These are phyloP conservation scores for Lepidium campestre DNA, from an alignment of 441 rosid genomes.

Conservation along the genomic window DNA sequence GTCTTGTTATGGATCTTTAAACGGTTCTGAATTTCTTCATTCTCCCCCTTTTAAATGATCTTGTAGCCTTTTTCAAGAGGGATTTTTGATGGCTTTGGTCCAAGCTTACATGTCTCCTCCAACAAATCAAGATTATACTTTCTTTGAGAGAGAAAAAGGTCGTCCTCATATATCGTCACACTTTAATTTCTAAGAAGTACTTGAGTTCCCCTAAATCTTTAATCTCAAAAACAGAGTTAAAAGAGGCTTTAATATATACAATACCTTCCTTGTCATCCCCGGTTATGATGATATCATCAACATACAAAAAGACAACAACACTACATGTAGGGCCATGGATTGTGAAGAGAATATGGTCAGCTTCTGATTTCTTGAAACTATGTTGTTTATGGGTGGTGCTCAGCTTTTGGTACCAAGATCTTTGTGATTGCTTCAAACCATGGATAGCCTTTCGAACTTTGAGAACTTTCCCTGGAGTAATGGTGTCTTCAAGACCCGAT, in stretches of 20 bases:
- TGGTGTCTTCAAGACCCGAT: not conserved
- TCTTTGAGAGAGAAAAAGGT: not conserved
- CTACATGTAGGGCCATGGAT: no score
- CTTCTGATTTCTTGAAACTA: not conserved
- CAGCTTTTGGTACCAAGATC: not conserved
- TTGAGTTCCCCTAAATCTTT: no score
- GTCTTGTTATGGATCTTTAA: not conserved
- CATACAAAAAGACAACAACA: no score
- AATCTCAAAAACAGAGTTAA: not conserved
- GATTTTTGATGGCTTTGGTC: not conserved
- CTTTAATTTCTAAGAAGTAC: no score
- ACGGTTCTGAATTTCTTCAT: not conserved
- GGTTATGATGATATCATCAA: not conserved
- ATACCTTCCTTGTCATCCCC: not conserved
- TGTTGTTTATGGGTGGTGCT: not conserved
- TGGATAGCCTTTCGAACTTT: not conserved
- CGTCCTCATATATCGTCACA: no score
- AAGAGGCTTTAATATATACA: not conserved
- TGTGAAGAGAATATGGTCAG: not conserved
- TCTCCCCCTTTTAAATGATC: not conserved
- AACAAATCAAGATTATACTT: no score
- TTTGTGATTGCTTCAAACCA: not conserved
- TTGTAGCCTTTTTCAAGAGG: not conserved
- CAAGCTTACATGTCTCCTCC: not conserved
- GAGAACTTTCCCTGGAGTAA: not conserved